Conservation (phyloP, 1,139 yeast genomes). For the Taphrina confusa region DNA sequence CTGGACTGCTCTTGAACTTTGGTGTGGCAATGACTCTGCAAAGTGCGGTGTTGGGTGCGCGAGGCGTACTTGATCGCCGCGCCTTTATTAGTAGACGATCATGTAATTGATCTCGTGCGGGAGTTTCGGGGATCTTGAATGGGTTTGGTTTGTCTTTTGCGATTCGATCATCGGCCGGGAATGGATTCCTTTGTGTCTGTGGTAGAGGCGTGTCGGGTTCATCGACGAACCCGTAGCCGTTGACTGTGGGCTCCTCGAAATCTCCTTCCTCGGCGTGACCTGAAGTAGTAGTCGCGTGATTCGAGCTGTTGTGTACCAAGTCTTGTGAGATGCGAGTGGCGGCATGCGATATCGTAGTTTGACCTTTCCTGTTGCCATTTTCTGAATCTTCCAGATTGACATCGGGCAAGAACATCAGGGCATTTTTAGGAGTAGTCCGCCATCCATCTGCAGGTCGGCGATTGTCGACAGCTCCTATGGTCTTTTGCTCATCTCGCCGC, state of each 20-base stretch:
- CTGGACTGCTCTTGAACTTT: constrained; percentile 29
- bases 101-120: constrained; percentile 36
- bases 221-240: constrained; percentile 39
- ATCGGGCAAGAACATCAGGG: constrained; percentile 42
- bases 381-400: background rate
- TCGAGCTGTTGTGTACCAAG: background rate
- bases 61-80: background rate
- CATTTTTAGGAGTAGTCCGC: constrained; percentile 40
- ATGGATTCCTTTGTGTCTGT: background rate
- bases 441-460: constrained; percentile 38
- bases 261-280: constrained; percentile 7
- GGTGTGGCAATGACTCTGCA: constrained; percentile 13
- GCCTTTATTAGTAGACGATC: constrained; percentile 9
- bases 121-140: constrained; percentile 39
- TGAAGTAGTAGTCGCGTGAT: background rate
- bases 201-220: constrained; percentile 22
- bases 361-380: background rate
- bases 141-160: constrained; percentile 1
- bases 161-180: background rate
- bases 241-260: constrained; percentile 35
- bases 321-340: constrained; percentile 17
- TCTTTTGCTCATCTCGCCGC: background rate
- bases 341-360: constrained; percentile 12
- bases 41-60: background rate
- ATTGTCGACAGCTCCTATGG: constrained; percentile 32